Evolutionary conservation across 345 rosid genomes (phyloP), one percentile per base, ranked within the genome.

Genomic region (Eucalyptus tenuipes): DNA sequence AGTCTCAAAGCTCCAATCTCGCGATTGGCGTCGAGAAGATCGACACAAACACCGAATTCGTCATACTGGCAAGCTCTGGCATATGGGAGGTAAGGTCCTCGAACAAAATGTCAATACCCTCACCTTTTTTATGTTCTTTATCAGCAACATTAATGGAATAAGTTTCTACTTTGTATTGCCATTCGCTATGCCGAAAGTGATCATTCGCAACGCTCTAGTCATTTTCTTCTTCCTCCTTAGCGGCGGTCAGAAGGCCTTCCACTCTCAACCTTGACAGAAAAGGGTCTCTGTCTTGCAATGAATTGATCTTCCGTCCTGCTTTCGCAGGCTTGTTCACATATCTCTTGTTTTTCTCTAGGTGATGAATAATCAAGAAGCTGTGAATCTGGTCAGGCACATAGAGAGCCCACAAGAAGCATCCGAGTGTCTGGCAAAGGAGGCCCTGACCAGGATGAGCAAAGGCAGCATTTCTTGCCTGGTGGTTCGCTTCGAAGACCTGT

Each of bases 361-460:
- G 75, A 95, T 96, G 96, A 96, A 92, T 87, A 94, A 90, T 87
- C 97, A 96, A 92, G 98, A 96, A 90, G 96, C 97, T 33, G 93
- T 94, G 88, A 93, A 90, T 89, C 92, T 96, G 57, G 91, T 94
- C 37, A 89, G 96, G 90, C 96, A 95, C 89, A 66, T 96, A 1
- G 92, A 94, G 87, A 94, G 94, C 92, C 95, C 98, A 52, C 93
- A 93, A 90, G 93, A 92, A 92, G 98, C 97, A 48, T 95, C 97
- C 1, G 92, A 94, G 87, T 94, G 95, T 90, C 90, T 96, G 75
- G 93, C 97, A 57, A 94, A 93, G 87, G 97, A 96, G 90, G 97
- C 96, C 44, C 80, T 88, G 55, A 89, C 86, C 82, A 95, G 97
- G 91, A 91, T 92, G 95, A 93, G 93, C 93, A 95, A 90, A 89